phyloP scores from a whole-genome alignment of 352 stramenopile species.

The Globisporangium viniferum region DNA sequence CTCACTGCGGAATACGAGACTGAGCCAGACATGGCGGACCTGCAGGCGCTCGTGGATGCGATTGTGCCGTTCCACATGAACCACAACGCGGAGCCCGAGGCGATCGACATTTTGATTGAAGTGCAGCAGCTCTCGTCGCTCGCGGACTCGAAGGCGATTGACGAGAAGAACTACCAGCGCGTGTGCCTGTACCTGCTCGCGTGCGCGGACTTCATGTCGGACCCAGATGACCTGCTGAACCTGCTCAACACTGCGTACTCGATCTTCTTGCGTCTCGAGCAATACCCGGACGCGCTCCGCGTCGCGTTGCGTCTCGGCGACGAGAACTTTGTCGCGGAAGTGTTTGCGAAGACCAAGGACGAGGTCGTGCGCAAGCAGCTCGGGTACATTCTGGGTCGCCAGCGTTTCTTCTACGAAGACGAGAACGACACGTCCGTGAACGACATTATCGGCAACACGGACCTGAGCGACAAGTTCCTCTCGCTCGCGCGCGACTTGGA shows the following conservation, averaged over 20 bases:
- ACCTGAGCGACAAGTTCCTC: slow-evolving; percentile 96
- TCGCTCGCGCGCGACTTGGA: slow-evolving; percentile 96
- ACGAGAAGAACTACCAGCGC: slow-evolving; percentile 98
- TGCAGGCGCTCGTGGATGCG: slow-evolving; percentile 95
- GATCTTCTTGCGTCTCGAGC: slow-evolving; percentile 93
- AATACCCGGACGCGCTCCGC: slow-evolving; percentile 95
- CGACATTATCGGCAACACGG: slow-evolving; percentile 96
- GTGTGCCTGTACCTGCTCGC: slow-evolving; percentile 99
- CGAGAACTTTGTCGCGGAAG: slow-evolving; percentile 68
- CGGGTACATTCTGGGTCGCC: slow-evolving; percentile 94
- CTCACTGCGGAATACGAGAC: slow-evolving; percentile 46
- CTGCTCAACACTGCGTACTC: slow-evolving; percentile 91
- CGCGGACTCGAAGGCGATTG: slow-evolving; percentile 91
- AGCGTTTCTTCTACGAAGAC: slow-evolving; percentile 94
- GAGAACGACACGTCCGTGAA: slow-evolving; percentile 90
- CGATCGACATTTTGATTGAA: slow-evolving; percentile 99
- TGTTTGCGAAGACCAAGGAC: slow-evolving; percentile 78
- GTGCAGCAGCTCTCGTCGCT: slow-evolving; percentile 96
- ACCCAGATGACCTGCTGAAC: slow-evolving; percentile 95
- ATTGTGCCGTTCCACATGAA: slow-evolving; percentile 99
- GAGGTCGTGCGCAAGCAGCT: slow-evolving; percentile 87
- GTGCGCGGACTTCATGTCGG: slow-evolving; percentile 97
- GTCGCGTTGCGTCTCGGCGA: slow-evolving; percentile 94
- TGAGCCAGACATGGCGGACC: slow-evolving; percentile 85
- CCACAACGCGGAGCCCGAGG: slow-evolving; percentile 99